A percentile compares a stretch with the other conserved stretches of the same genome.
Evolutionary conservation across 2,329 filamentous ascomycete genomes (phyloP).

Genomic region (Xylariaceae sp.): DNA sequence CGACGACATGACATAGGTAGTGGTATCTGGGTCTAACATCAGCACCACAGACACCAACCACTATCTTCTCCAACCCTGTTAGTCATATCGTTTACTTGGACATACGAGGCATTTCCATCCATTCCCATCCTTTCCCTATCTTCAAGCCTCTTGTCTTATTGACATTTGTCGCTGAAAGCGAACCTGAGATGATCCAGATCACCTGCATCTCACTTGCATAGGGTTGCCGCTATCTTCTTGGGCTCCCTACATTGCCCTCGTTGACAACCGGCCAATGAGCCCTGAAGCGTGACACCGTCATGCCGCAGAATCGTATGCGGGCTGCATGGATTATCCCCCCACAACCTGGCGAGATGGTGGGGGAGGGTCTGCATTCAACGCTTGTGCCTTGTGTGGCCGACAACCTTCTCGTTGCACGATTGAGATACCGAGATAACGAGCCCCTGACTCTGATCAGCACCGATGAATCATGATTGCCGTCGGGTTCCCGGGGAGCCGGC

Average conservation of each 20-base stretch:
- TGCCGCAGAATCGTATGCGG: background rate
- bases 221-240: background rate
- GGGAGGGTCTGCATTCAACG: background rate
- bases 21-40: background rate
- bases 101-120: constrained; percentile 21
- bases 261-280: background rate
- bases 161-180: background rate
- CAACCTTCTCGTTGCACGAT: background rate
- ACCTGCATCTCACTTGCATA: background rate
- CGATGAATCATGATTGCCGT: background rate
- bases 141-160: background rate
- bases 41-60: background rate
- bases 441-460: background rate
- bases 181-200: background rate
- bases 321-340: background rate
- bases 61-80: background rate
- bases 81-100: background rate
- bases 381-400: background rate
- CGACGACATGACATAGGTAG: background rate
- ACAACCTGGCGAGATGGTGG: background rate
- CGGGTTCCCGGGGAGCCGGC: background rate
- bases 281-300: background rate
- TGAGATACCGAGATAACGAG: background rate
- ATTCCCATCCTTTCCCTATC: background rate
- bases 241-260: background rate